Evolutionary conservation across 2,329 filamentous ascomycete species (phyloP).

Genomic region (Aspergillus melleus): DNA sequence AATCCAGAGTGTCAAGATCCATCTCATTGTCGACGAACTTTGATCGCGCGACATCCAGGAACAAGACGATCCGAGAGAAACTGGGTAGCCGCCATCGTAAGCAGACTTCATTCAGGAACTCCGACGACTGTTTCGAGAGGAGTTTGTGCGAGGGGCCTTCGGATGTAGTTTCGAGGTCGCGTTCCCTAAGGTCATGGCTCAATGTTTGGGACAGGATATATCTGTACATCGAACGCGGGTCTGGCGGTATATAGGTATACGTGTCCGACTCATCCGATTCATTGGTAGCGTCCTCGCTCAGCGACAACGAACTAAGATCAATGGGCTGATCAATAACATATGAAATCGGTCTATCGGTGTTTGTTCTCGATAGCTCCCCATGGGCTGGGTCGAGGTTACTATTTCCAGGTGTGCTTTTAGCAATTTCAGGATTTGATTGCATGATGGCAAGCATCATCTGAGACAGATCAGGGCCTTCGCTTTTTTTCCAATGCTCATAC

Average conservation of each 20-base stretch:
- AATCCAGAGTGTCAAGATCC: conserved; percentile 76
- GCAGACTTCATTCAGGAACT: conserved; percentile 81
- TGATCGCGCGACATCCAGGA: conserved; percentile 80
- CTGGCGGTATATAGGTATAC: conserved; percentile 87
- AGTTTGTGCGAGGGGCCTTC: conserved; percentile 54
- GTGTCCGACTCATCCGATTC: conserved; percentile 52
- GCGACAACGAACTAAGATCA: conserved; percentile 59
- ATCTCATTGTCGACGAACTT: conserved; percentile 86
- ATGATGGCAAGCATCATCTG: conserved; percentile 93
- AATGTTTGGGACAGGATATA: conserved; percentile 77
- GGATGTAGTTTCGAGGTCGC: conserved; percentile 51
- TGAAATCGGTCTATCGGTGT: conserved; percentile 50
- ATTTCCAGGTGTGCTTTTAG: conserved; percentile 68
- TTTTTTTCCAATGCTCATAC: conserved; percentile 86
- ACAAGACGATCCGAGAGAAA: conserved; percentile 74
- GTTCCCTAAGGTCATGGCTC: conserved; percentile 58
- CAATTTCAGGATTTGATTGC: conserved; percentile 79
- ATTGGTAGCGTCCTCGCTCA: conserved; percentile 50
- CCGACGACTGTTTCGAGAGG: conserved; percentile 73
- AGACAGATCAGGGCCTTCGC: conserved; percentile 82
- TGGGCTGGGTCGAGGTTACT: conserved; percentile 42
- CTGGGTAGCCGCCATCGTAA: conserved; percentile 86
- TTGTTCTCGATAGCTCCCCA: conserved; percentile 47
- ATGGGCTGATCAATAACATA: conserved; percentile 67
- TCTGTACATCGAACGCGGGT: conserved; percentile 80